phyloP scores from a whole-genome alignment of 306 rosid genomes.

The Citrullus colocynthis region DNA sequence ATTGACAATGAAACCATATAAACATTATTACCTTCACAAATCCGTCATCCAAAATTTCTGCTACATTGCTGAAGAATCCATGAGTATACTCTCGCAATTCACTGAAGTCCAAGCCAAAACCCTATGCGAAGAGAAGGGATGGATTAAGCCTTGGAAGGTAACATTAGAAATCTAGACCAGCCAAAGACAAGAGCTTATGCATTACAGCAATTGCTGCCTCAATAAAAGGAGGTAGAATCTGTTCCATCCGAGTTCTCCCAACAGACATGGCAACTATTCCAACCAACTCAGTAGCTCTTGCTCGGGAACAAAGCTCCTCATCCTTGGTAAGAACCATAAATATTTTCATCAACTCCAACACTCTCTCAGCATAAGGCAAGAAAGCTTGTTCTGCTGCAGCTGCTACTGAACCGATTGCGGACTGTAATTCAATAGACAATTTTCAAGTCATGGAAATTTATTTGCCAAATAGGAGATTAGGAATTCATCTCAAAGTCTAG shows the following conservation, averaged over 20 bases:
- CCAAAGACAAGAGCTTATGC: conserved; percentile 14
- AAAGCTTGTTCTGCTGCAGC: conserved; percentile 95
- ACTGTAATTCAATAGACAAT: conserved; percentile 37
- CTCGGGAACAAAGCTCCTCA: conserved; percentile 87
- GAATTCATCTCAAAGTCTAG: background rate
- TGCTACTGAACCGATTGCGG: conserved; percentile 98
- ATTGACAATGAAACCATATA: conserved; percentile 12
- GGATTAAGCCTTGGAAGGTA: conserved; percentile 7
- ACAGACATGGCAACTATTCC: conserved; percentile 98
- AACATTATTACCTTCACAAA: conserved; percentile 49
- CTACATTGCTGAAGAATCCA: conserved; percentile 93
- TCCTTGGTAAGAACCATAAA: conserved; percentile 88
- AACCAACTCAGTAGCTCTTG: conserved; percentile 96
- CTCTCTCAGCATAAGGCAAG: conserved; percentile 87
- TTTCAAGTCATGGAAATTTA: background rate
- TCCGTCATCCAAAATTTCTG: conserved; percentile 80
- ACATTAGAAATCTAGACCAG: conserved; percentile 6
- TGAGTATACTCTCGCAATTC: conserved; percentile 97
- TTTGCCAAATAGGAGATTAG: background rate
- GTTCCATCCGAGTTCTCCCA: conserved; percentile 83
- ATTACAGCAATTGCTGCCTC: conserved; percentile 93
- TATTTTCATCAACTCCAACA: conserved; percentile 84
- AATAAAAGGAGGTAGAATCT: conserved; percentile 73
- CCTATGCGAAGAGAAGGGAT: conserved; percentile 38
- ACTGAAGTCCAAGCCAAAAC: conserved; percentile 81